Percentiles rank a stretch among this genome's conserved stretches.
These are phyloP conservation scores for Kluyveromyces nonfermentans DNA, from an alignment of 805 yeast genomes.

Conservation along the genomic window DNA sequence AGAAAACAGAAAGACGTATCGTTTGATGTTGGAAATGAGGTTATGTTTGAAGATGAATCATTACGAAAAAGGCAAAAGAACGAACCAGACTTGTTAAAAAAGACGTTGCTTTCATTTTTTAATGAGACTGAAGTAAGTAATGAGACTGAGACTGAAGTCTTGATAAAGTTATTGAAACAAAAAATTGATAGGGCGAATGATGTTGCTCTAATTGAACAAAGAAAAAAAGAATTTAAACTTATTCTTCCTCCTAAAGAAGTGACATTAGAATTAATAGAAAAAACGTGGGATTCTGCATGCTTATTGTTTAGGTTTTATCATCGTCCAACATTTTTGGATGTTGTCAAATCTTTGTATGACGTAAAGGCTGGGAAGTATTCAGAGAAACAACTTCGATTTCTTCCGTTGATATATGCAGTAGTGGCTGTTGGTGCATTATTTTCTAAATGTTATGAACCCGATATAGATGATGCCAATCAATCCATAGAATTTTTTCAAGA, in stretches of 20 bases:
- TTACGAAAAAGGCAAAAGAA: background rate
- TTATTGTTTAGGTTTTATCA: constrained; percentile 80
- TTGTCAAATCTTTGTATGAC: constrained; percentile 65
- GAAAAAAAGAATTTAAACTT: constrained; percentile 20
- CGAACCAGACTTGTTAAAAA: background rate
- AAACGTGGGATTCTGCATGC: constrained; percentile 81
- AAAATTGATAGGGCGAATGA: constrained; percentile 2
- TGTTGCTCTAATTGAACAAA: constrained; percentile 45
- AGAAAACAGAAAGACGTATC: background rate
- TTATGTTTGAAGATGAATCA: background rate
- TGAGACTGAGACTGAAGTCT: background rate
- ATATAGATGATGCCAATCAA: constrained; percentile 24
- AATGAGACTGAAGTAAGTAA: background rate
- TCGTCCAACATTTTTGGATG: constrained; percentile 68
- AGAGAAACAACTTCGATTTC: constrained; percentile 60
- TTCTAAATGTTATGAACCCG: constrained; percentile 40
- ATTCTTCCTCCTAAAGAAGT: constrained; percentile 61
- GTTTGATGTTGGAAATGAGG: background rate
- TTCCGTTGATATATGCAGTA: constrained; percentile 78
- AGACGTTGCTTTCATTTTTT: background rate
- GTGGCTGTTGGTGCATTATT: constrained; percentile 83
- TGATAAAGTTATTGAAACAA: background rate
- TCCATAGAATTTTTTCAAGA: constrained; percentile 38
- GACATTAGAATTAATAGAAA: constrained; percentile 60
- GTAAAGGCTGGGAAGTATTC: constrained; percentile 64